Evolutionary conservation across 2,329 filamentous ascomycete species (phyloP).

Genomic region (Aspergillus sp.): DNA sequence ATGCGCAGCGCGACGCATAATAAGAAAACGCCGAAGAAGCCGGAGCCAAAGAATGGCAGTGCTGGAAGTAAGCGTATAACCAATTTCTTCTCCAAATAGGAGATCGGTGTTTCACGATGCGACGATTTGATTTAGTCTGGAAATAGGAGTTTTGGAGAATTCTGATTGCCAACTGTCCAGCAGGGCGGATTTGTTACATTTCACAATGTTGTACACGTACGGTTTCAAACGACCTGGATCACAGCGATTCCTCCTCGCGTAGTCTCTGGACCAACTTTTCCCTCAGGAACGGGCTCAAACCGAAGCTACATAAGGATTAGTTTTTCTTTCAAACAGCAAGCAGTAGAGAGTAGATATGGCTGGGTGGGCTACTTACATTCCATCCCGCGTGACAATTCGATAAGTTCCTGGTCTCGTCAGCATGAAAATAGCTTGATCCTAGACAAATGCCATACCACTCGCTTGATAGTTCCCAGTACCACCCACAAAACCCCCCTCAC

Average conservation of each 20-base stretch:
- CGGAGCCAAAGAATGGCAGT: slow-evolving; percentile 40
- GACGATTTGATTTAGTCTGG: not conserved
- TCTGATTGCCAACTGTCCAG: slow-evolving; percentile 40
- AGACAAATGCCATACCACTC: slow-evolving; percentile 45
- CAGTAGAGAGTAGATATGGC: not conserved
- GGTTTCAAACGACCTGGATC: not conserved
- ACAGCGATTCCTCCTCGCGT: slow-evolving; percentile 33
- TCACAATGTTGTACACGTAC: slow-evolving; percentile 18
- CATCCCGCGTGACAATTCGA: slow-evolving; percentile 59
- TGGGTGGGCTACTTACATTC: slow-evolving; percentile 48
- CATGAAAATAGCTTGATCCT: not conserved
- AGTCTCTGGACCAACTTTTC: slow-evolving; percentile 52
- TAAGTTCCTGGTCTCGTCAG: slow-evolving; percentile 51
- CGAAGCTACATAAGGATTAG: slow-evolving; percentile 37
- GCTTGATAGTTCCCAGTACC: slow-evolving; percentile 59
- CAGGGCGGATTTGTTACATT: slow-evolving; percentile 18
- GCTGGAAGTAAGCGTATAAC: slow-evolving; percentile 55
- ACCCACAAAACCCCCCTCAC: slow-evolving; percentile 56
- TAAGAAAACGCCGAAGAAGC: slow-evolving; percentile 47
- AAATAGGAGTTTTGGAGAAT: not conserved
- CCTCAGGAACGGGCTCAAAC: slow-evolving; percentile 49
- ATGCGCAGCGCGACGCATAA: slow-evolving; percentile 60
- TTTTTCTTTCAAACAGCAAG: not conserved
- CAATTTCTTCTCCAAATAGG: slow-evolving; percentile 47
- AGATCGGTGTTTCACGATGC: not conserved